Conservation (phyloP, 371 early-diverging fungal species). For the Cladochytrium tenue region DNA sequence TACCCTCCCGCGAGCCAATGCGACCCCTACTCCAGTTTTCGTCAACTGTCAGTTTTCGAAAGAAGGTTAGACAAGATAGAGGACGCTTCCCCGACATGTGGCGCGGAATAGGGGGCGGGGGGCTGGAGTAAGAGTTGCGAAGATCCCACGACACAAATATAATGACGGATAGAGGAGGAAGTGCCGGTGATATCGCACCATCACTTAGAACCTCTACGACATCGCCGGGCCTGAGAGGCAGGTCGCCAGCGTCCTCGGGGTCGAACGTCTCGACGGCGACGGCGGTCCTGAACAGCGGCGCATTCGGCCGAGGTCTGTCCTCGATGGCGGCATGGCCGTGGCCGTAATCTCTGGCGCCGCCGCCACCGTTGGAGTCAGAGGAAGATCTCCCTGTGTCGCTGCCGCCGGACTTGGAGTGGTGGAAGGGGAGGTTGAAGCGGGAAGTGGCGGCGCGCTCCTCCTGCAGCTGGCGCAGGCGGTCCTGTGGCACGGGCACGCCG, state of each 20-base stretch:
- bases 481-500: background rate
- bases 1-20: conserved; percentile 21
- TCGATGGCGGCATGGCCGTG: conserved; percentile 2
- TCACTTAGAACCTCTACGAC: conserved; percentile 20
- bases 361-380: no score
- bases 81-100: no score
- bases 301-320: no score
- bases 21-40: conserved; percentile 22
- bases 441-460: background rate
- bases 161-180: background rate
- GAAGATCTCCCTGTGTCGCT: background rate
- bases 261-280: conserved; percentile 15
- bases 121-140: no score
- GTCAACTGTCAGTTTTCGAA: conserved; percentile 16
- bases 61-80: background rate
- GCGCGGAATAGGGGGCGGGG: no score
- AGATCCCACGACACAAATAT: background rate
- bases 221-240: conserved; percentile 20
- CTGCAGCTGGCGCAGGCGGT: background rate
- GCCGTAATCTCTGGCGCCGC: no score
- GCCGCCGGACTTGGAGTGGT: background rate
- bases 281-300: background rate
- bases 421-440: background rate
- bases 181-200: conserved; percentile 3
- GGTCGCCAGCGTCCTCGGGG: conserved; percentile 17